phyloP scores from a whole-genome alignment of 495 filamentous ascomycete species.

The Bacidia gigantensis region DNA sequence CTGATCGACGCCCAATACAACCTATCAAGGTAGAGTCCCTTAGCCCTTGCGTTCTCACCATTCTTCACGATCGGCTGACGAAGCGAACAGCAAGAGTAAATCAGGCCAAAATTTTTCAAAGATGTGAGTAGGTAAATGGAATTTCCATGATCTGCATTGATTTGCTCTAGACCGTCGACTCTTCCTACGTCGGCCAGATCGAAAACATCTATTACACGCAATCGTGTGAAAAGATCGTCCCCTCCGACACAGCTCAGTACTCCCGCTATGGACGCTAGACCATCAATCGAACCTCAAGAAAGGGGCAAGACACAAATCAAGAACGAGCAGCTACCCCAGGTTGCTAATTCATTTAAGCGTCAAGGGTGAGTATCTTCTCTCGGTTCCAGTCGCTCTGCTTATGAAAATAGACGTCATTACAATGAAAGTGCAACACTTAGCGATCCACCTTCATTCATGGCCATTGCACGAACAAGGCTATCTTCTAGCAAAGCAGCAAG shows the following conservation, averaged over 20 bases:
- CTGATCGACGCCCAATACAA: no score
- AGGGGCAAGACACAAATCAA: neutral
- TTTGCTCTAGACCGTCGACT: neutral
- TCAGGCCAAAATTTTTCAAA: no score
- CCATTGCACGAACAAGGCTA: no score
- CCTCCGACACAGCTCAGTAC: neutral
- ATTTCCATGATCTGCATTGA: no score
- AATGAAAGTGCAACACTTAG: neutral
- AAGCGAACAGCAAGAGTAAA: no score
- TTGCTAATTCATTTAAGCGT: neutral
- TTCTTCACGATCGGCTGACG: no score
- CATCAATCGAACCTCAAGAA: neutral
- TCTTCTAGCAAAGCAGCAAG: no score
- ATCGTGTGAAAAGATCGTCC: neutral
- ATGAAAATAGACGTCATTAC: neutral
- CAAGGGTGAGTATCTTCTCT: conserved; percentile 1
- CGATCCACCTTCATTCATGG: neutral
- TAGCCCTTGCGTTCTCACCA: no score
- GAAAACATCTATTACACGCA: neutral
- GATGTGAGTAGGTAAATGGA: no score
- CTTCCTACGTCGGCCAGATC: neutral
- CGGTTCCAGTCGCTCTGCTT: neutral
- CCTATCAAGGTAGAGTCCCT: no score
- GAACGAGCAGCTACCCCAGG: neutral
- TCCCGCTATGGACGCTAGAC: neutral